Base-by-base conservation (phyloP, 2,329 filamentous ascomycete species). In the Alternaria dauci region DNA sequence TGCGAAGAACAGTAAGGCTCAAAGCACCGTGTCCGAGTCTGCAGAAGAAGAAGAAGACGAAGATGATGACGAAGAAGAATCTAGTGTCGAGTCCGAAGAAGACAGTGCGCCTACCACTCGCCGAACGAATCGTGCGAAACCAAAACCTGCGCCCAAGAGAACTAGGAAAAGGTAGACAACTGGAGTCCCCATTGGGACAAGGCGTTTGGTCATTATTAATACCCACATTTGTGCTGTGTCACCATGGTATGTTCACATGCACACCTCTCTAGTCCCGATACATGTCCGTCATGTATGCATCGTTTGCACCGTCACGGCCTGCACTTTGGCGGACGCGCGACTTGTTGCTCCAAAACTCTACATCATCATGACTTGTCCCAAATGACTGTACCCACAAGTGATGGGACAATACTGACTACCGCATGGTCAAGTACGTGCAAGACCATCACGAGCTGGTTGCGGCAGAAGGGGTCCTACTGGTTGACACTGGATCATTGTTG, bases 11-110 rank as follows among this genome's bases (percentile, higher is more conserved):
- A 69, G 25, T 28, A 77, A 77, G 61, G 67, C 73, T 14, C 73
- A 76, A 48, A 72, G 74, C 25, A 69, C 70, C 26, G 71, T 71
- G 11, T 76, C 73, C 38, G 73, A 74, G n/a, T 71, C 72, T n/a
- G 73, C 73, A 3, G 79, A 82, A 30, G 80, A 83, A 30, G 80
- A 83, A 59, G 73, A 82, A 8, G 72, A 77, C 5, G 68, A 74
- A 6, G 72, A 76, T 12, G 74, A 72, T 14, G 73, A 75, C 7
- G 71, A 73, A 16, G 71, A 74, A 23, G 72, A 74, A 56, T 71
- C 69, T 18, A 77, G 68, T 52, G 61, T 66, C 9, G 74, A 75
- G 41, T 76, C 73, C 8, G 70, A 67, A 39, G 62, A 72, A 50
- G 76, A 78, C 14, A 74, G 69, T n/a, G 75, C 74, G 25, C 74